phyloP scores from a whole-genome alignment of 192 early-diverging fungal genomes.

The Rhizophagus sp. region DNA sequence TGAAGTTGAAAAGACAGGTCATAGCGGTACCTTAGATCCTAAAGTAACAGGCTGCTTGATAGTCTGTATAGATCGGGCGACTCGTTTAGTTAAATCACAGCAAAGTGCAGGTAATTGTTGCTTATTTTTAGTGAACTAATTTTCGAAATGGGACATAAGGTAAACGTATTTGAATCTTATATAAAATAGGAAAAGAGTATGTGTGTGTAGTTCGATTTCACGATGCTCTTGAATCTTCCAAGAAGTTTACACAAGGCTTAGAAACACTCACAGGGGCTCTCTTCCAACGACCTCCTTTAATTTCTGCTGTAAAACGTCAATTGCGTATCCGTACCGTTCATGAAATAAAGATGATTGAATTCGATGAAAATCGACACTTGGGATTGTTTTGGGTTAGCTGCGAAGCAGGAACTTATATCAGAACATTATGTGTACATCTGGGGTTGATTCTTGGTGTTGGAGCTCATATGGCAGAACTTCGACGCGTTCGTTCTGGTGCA shows the following conservation, averaged over 20 bases:
- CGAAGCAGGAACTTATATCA: conserved; percentile 99
- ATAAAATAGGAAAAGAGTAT: conserved; percentile 78
- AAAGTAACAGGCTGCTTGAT: conserved; percentile 99
- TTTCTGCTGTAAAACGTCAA: conserved; percentile 99
- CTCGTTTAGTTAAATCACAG: conserved; percentile 98
- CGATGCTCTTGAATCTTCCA: conserved; percentile 88
- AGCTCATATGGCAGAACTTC: conserved; percentile 99
- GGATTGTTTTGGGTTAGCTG: conserved; percentile 97
- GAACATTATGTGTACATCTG: conserved; percentile 98
- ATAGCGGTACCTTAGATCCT: conserved; percentile 97
- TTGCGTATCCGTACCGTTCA: conserved; percentile 98
- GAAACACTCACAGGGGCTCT: conserved; percentile 98
- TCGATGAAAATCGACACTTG: conserved; percentile 95
- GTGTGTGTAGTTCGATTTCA: conserved; percentile 94
- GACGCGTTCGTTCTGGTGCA: conserved; percentile 93
- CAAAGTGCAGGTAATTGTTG: conserved; percentile 81
- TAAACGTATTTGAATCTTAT: not conserved
- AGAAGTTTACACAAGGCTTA: conserved; percentile 81
- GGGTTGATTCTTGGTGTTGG: conserved; percentile 94
- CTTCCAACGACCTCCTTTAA: conserved; percentile 98
- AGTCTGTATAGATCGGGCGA: conserved; percentile 98
- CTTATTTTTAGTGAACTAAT: not conserved
- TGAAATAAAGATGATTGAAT: conserved; percentile 94
- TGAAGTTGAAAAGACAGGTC: conserved; percentile 97
- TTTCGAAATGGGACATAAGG: not conserved